phyloP scores from a whole-genome alignment of 805 yeast species.

The Middelhovenomyces tepae region DNA sequence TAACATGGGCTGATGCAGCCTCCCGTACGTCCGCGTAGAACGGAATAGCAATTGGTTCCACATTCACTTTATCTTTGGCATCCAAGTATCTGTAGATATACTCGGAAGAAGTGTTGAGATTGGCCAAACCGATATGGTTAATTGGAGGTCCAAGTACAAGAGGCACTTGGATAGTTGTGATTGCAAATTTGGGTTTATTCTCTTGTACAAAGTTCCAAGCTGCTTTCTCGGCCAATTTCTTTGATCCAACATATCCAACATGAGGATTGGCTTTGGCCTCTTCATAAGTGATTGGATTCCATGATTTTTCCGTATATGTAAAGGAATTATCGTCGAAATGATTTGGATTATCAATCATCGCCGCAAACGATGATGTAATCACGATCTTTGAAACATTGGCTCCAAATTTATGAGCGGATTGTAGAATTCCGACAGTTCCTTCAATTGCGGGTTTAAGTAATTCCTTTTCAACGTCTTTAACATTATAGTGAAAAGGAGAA shows the following conservation, averaged over 20 bases:
- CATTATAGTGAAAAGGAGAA: conserved; percentile 29
- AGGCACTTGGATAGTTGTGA: conserved; percentile 24
- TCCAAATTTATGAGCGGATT: conserved; percentile 31
- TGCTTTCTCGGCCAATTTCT: conserved; percentile 45
- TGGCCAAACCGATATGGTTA: conserved; percentile 20
- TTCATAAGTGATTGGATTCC: conserved; percentile 29
- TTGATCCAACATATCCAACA: conserved; percentile 31
- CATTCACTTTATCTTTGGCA: neutral
- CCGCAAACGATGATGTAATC: conserved; percentile 40
- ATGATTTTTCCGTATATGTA: conserved; percentile 1
- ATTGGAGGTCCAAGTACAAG: conserved; percentile 25
- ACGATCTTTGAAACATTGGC: conserved; percentile 37
- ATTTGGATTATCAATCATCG: conserved; percentile 13
- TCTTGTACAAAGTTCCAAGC: conserved; percentile 44
- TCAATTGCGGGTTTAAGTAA: conserved; percentile 39
- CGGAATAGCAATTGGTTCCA: neutral
- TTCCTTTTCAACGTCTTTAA: conserved; percentile 32
- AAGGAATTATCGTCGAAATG: neutral
- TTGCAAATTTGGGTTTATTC: conserved; percentile 15
- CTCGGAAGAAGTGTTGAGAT: conserved; percentile 31
- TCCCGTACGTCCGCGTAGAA: conserved; percentile 53
- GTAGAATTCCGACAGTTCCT: conserved; percentile 38
- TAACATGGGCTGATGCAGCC: conserved; percentile 49
- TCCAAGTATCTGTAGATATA: conserved; percentile 26
- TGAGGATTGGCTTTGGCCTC: conserved; percentile 11